A percentile compares a stretch with the other conserved stretches of the same genome.
phyloP scores from a whole-genome alignment of 2,329 filamentous ascomycete genomes.

The Venturia effusa region DNA sequence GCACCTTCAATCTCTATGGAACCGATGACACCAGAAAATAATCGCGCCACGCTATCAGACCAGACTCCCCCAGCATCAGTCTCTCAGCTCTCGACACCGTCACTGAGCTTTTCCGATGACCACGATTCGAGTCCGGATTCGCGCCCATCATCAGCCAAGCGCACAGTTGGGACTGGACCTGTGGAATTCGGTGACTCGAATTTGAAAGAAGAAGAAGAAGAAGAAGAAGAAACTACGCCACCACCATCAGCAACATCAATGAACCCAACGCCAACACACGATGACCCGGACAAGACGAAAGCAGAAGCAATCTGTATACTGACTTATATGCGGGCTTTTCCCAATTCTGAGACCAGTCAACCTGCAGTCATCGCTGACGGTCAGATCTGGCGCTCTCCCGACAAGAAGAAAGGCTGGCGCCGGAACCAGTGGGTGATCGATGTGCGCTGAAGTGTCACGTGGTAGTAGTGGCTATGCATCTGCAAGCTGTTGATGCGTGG shows the following conservation, averaged over 20 bases:
- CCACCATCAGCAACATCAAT: not conserved
- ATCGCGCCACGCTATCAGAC: not conserved
- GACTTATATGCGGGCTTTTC: conserved; percentile 5
- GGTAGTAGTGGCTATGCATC: not conserved
- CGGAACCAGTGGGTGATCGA: conserved; percentile 7
- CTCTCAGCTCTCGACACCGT: not conserved
- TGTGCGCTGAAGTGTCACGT: conserved; percentile 2
- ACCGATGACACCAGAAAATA: conserved; percentile 4
- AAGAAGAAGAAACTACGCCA: not conserved
- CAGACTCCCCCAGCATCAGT: not conserved
- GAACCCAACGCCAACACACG: not conserved
- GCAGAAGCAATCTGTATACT: not conserved
- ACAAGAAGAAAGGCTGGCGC: conserved; percentile 4
- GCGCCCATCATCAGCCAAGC: not conserved
- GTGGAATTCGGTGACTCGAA: not conserved
- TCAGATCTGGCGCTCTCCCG: conserved; percentile 5
- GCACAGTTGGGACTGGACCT: no score
- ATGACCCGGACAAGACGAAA: not conserved
- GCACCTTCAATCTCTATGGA: conserved; percentile 4
- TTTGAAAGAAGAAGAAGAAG: not conserved
- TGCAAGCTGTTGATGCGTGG: not conserved
- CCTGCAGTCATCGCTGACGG: not conserved
- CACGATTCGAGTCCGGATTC: not conserved
- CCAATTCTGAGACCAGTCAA: not conserved
- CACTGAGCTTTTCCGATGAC: not conserved